Conservation (phyloP, 768 basidiomycete species). For the Phlebiopsis gigantea region DNA sequence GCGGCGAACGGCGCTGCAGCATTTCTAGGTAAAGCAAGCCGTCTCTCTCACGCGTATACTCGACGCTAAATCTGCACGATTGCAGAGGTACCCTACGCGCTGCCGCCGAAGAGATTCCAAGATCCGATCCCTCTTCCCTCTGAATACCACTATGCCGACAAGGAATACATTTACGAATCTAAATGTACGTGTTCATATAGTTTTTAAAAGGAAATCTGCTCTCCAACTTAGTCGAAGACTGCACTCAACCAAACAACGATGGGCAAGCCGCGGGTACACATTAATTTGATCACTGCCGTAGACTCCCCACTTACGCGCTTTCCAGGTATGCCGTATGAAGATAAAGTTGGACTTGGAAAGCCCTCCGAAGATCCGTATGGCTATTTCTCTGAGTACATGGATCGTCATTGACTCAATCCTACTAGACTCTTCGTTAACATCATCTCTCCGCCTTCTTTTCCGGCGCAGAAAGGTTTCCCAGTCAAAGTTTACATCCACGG, state of each 20-base stretch:
- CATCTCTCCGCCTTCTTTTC: conserved; percentile 48
- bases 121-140: conserved; percentile 55
- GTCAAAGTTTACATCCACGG: conserved; percentile 78
- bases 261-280: conserved; percentile 53
- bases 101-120: conserved; percentile 59
- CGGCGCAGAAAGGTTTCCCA: conserved; percentile 43
- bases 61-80: background rate
- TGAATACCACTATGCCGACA: conserved; percentile 50
- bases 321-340: conserved; percentile 42
- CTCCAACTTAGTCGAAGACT: conserved; percentile 35
- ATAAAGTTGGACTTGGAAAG: conserved; percentile 61
- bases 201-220: background rate
- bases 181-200: conserved; percentile 39
- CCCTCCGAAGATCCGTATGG: conserved; percentile 69
- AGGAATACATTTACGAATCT: conserved; percentile 57
- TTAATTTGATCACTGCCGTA: background rate
- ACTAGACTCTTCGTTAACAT: conserved; percentile 62
- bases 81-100: conserved; percentile 68
- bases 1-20: conserved; percentile 56
- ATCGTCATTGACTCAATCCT: background rate
- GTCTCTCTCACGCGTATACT: background rate
- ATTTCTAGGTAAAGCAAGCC: conserved; percentile 61
- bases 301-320: background rate
- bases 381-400: background rate
- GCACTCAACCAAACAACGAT: conserved; percentile 56